Percentiles rank a stretch among this genome's conserved stretches.
Evolutionary conservation across 805 yeast genomes (phyloP).

Genomic region (Suhomyces sp.): DNA sequence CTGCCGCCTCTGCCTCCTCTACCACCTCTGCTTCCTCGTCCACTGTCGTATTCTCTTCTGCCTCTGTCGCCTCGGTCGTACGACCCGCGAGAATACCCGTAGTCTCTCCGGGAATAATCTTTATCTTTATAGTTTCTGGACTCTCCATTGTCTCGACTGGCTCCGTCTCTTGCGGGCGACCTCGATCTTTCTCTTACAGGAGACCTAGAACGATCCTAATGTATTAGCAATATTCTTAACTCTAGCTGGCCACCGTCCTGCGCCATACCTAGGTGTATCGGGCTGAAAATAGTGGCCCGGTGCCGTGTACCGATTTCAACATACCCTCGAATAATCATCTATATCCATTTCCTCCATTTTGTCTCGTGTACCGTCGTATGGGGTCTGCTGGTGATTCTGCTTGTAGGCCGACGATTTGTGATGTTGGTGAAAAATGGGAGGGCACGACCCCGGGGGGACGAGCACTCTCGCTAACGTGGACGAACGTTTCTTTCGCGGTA

Average conservation of each 20-base stretch:
- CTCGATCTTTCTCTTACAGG: slow-evolving; percentile 30
- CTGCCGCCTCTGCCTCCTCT: slow-evolving; percentile 19
- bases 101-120: slow-evolving; percentile 2
- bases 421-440: background rate
- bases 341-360: slow-evolving; percentile 61
- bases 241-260: background rate
- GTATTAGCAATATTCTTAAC: slow-evolving; percentile 6
- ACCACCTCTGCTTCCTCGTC: slow-evolving; percentile 15
- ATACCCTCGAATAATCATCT: slow-evolving; percentile 60
- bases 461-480: background rate
- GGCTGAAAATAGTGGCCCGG: background rate
- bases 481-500: background rate
- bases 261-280: background rate
- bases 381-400: background rate
- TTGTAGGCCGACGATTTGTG: background rate
- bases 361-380: background rate
- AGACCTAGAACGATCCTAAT: slow-evolving; percentile 26
- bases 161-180: slow-evolving; percentile 31
- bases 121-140: background rate
- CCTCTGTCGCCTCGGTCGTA: slow-evolving; percentile 6
- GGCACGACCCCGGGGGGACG: background rate
- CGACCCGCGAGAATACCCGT: slow-evolving; percentile 12
- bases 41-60: slow-evolving; percentile 15
- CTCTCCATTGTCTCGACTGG: slow-evolving; percentile 4
- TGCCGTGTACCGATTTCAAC: slow-evolving; percentile 18